Percentiles rank a stretch among this genome's conserved stretches.
Conservation (phyloP, 768 basidiomycete species). For the Filobasidium wieringae region DNA sequence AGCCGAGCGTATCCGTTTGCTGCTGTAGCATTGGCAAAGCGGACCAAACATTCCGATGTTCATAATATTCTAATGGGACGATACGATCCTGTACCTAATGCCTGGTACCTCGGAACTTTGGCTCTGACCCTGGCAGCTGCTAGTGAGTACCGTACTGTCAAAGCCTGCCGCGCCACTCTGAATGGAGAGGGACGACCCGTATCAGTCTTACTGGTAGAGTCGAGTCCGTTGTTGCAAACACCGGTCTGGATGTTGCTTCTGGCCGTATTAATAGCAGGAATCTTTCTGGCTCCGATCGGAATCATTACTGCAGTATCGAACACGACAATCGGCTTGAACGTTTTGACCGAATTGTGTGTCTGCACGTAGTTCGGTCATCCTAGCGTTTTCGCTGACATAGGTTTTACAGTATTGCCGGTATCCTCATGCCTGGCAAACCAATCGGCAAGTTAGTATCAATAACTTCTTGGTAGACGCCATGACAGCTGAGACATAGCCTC, state of each 20-base stretch:
- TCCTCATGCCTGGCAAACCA: slow-evolving; percentile 37
- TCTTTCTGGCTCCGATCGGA: slow-evolving; percentile 36
- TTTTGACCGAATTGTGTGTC: slow-evolving; percentile 39
- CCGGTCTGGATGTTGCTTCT: slow-evolving; percentile 37
- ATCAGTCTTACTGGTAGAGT: slow-evolving; percentile 31
- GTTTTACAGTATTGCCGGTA: slow-evolving; percentile 29
- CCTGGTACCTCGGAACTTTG: slow-evolving; percentile 32
- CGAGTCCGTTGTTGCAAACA: slow-evolving; percentile 36
- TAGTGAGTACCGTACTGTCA: too few relatives aligned
- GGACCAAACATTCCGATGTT: slow-evolving; percentile 26
- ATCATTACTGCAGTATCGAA: slow-evolving; percentile 38
- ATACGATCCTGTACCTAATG: slow-evolving; percentile 31
- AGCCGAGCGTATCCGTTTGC: neutral
- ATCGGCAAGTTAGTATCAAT: slow-evolving; percentile 33
- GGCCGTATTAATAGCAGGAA: slow-evolving; percentile 27
- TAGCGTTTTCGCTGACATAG: neutral
- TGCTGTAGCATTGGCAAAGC: slow-evolving; percentile 20
- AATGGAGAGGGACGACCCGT: neutral
- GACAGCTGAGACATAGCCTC: slow-evolving; percentile 8
- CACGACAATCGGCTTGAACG: slow-evolving; percentile 39
- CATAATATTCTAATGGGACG: slow-evolving; percentile 38
- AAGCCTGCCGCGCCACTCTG: too few relatives aligned
- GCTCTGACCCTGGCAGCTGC: slow-evolving; percentile 30
- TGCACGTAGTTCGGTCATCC: neutral
- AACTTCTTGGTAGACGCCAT: neutral